Conservation (phyloP, 140 eudicot genomes). For the Bidens hawaiensis region DNA sequence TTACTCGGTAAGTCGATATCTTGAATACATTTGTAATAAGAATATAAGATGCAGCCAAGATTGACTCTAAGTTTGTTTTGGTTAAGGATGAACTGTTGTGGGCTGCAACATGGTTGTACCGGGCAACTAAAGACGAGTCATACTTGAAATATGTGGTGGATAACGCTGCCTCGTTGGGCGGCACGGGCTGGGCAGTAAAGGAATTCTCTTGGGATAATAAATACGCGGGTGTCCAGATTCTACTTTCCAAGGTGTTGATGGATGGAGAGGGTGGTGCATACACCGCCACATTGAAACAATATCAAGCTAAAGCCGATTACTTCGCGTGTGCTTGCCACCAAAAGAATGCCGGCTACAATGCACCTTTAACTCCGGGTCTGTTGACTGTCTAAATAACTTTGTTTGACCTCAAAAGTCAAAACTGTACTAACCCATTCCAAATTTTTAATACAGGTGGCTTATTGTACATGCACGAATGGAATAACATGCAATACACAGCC, state of each 20-base stretch:
- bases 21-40: neutral
- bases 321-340: conserved; percentile 82
- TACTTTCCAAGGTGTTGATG: conserved; percentile 72
- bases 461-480: conserved; percentile 62
- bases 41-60: neutral
- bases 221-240: conserved; percentile 86
- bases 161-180: conserved; percentile 69
- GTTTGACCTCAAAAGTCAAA: conserved; percentile 1
- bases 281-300: conserved; percentile 56
- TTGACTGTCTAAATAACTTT: conserved; percentile 13
- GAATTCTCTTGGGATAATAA: conserved; percentile 95
- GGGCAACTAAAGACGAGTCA: conserved; percentile 72
- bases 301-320: conserved; percentile 81
- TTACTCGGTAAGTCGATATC: conserved; percentile 45
- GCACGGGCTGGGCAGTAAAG: conserved; percentile 84
- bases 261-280: conserved; percentile 69
- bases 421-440: conserved; percentile 10
- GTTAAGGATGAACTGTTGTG: conserved; percentile 79
- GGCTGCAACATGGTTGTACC: conserved; percentile 90
- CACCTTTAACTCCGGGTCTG: conserved; percentile 80
- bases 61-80: conserved; percentile 1
- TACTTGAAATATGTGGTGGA: conserved; percentile 67
- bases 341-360: conserved; percentile 82
- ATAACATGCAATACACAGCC: conserved; percentile 80
- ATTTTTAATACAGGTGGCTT: conserved; percentile 54